These are phyloP conservation scores for Aleurites moluccanus DNA, from an alignment of 441 rosid species.

Conservation along the genomic window DNA sequence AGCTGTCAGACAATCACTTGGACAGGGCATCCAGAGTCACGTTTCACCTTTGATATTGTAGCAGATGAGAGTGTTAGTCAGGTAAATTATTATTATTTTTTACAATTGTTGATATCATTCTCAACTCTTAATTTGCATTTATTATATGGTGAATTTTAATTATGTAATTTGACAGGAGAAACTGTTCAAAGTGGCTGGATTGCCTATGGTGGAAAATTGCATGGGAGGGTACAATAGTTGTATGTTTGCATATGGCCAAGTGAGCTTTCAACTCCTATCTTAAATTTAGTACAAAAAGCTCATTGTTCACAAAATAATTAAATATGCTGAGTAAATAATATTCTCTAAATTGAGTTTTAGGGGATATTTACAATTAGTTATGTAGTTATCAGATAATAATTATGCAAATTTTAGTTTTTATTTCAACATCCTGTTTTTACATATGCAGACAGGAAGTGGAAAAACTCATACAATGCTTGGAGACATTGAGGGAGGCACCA, in stretches of 20 bases:
- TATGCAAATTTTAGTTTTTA: not conserved
- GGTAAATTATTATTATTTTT: slow-evolving; percentile 37
- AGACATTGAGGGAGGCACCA: slow-evolving; percentile 92
- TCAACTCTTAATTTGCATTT: not conserved
- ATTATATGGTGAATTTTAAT: slow-evolving; percentile 15
- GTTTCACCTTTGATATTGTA: slow-evolving; percentile 91
- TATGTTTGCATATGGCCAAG: slow-evolving; percentile 99
- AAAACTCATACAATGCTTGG: slow-evolving; percentile 99
- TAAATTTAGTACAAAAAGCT: not conserved
- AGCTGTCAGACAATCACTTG: slow-evolving; percentile 83
- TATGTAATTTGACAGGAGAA: slow-evolving; percentile 54
- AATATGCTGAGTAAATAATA: not conserved
- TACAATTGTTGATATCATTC: not conserved
- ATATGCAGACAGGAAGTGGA: slow-evolving; percentile 92
- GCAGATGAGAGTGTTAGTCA: slow-evolving; percentile 91
- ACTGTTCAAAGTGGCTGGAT: slow-evolving; percentile 88
- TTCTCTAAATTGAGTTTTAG: too few species aligned
- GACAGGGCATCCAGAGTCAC: slow-evolving; percentile 90
- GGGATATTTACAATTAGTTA: too few species aligned
- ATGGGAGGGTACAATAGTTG: slow-evolving; percentile 96
- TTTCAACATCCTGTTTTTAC: not conserved
- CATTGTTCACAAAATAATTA: not conserved
- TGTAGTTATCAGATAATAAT: too few species aligned
- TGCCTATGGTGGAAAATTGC: slow-evolving; percentile 97
- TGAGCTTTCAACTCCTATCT: slow-evolving; percentile 33